Evolutionary conservation across 306 rosid species (phyloP).

Genomic region (Medicago truncatula): DNA sequence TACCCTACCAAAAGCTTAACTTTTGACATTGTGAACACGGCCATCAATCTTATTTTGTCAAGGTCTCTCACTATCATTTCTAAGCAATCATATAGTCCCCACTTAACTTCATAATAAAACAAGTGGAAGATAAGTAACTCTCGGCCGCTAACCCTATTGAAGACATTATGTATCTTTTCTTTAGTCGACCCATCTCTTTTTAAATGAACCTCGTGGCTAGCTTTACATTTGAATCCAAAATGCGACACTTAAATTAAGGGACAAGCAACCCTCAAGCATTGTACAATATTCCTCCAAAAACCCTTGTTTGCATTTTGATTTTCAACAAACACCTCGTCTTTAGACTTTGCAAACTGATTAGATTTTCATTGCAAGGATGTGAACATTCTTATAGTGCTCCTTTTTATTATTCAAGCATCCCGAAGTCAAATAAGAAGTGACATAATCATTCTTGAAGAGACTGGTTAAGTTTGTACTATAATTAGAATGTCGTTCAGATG

Average conservation of each 20-base stretch:
- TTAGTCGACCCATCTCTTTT: not conserved
- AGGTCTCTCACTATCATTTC: not conserved
- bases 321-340: not conserved
- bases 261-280: not conserved
- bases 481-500: not conserved
- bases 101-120: not conserved
- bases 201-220: not conserved
- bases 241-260: not conserved
- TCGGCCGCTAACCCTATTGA: not conserved
- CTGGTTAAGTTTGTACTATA: not conserved
- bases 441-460: too few relatives aligned
- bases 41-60: not conserved
- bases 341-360: not conserved
- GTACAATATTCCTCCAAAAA: not conserved
- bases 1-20: not conserved
- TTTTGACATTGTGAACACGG: not conserved
- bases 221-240: not conserved
- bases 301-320: not conserved
- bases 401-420: not conserved
- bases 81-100: not conserved
- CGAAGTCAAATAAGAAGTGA: too few relatives aligned
- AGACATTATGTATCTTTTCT: not conserved
- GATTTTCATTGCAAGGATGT: not conserved
- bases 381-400: not conserved
- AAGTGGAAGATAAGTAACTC: not conserved